A percentile compares a stretch with the other conserved stretches of the same genome.
These are phyloP conservation scores for Domatiomyces catenatus DNA, from an alignment of 2,329 filamentous ascomycete species.

Conservation along the genomic window DNA sequence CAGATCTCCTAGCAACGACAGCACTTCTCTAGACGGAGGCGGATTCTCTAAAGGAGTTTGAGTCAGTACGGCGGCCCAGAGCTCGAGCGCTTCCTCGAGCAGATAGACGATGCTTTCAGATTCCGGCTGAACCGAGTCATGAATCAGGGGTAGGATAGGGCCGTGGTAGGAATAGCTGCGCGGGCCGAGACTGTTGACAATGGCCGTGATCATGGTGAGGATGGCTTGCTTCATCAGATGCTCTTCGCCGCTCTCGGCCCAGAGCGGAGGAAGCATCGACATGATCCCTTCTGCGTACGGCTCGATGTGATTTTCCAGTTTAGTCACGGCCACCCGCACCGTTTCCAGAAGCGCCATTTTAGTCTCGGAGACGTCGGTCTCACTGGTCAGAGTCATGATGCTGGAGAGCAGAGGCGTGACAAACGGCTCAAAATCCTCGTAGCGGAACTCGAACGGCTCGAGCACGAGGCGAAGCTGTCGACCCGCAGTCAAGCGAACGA, in stretches of 20 bases:
- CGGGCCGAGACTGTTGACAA: slow-evolving; percentile 73
- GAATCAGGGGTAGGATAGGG: slow-evolving; percentile 67
- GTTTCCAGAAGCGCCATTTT: slow-evolving; percentile 84
- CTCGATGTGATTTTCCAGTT: slow-evolving; percentile 58
- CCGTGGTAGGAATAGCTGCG: slow-evolving; percentile 64
- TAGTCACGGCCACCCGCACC: slow-evolving; percentile 61
- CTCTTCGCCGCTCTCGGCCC: slow-evolving; percentile 72
- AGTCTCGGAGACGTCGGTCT: slow-evolving; percentile 69
- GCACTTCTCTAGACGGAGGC: slow-evolving; percentile 44
- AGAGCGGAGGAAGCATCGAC: slow-evolving; percentile 61
- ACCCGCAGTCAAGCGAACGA: slow-evolving; percentile 82
- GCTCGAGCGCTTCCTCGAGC: slow-evolving; percentile 77
- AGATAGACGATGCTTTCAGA: slow-evolving; percentile 65
- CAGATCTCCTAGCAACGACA: slow-evolving; percentile 46
- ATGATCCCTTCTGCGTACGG: slow-evolving; percentile 64
- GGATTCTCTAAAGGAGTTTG: slow-evolving; percentile 47
- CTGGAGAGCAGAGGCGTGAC: slow-evolving; percentile 57
- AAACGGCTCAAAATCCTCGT: slow-evolving; percentile 60
- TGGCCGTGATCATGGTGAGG: slow-evolving; percentile 64
- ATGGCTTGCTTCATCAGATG: slow-evolving; percentile 91
- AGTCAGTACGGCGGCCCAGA: slow-evolving; percentile 64
- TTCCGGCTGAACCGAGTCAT: slow-evolving; percentile 59
- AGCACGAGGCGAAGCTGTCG: slow-evolving; percentile 66
- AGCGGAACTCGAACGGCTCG: slow-evolving; percentile 69
- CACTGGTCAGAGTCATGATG: slow-evolving; percentile 62